Percentiles rank a stretch among this genome's conserved stretches.
phyloP scores from a whole-genome alignment of 495 filamentous ascomycete genomes.

The Lindgomyces ingoldianus region DNA sequence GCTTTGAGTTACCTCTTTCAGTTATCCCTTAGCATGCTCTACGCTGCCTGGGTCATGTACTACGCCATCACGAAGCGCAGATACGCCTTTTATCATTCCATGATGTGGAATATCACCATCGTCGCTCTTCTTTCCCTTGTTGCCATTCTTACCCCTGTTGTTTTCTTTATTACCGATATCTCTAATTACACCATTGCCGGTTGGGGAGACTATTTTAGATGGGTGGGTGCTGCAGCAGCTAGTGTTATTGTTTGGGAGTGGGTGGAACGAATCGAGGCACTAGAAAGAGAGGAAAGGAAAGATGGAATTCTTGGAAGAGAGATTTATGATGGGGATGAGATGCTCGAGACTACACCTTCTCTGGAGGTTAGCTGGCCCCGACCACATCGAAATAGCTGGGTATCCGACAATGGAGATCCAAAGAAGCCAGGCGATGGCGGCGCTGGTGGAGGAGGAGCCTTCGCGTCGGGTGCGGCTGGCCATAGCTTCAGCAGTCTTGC shows the following conservation, averaged over 20 bases:
- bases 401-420: constrained; percentile 3
- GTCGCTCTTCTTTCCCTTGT: constrained; percentile 78
- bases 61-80: constrained; percentile 89
- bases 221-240: constrained; percentile 94
- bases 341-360: constrained; percentile 73
- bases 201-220: constrained; percentile 96
- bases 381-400: constrained; percentile 11
- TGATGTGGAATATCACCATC: constrained; percentile 88
- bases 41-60: constrained; percentile 94
- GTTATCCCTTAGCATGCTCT: constrained; percentile 81
- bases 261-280: constrained; percentile 96
- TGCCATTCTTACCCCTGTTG: constrained; percentile 82
- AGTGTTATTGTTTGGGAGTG: constrained; percentile 99
- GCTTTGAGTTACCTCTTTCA: constrained; percentile 94
- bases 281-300: constrained; percentile 94
- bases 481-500: constrained; percentile 46
- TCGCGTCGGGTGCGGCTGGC: constrained; percentile 8
- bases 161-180: constrained; percentile 95
- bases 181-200: constrained; percentile 81
- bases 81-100: constrained; percentile 88
- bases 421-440: constrained; percentile 13
- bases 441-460: constrained; percentile 10
- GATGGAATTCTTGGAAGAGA: constrained; percentile 93
- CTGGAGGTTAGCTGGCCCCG: constrained; percentile 59
- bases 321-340: constrained; percentile 95